A percentile compares a stretch with the other conserved stretches of the same genome.
Evolutionary conservation across 1,284 basidiomycete species (phyloP).

Genomic region (Nidula niveotomentosa): DNA sequence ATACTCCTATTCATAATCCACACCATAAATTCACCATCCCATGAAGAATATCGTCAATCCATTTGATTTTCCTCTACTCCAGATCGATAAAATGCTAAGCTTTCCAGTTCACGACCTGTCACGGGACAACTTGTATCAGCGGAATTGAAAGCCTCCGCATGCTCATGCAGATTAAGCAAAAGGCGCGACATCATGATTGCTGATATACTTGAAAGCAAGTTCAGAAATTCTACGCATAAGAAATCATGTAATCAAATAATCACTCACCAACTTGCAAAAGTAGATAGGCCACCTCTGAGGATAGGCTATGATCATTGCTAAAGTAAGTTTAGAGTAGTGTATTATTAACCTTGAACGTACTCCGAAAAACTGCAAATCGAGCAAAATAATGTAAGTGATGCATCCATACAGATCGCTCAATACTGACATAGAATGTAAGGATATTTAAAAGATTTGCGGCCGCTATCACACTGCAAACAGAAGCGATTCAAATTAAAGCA

Average conservation of each 20-base stretch:
- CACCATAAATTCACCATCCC: too few relatives aligned
- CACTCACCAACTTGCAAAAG: conserved; percentile 37
- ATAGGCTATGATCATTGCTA: conserved; percentile 22
- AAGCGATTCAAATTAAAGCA: neutral
- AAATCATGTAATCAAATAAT: too few relatives aligned
- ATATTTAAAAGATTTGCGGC: conserved; percentile 39
- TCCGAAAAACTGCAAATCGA: conserved; percentile 15
- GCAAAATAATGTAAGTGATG: neutral
- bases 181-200: conserved; percentile 40
- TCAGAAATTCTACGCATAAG: too few relatives aligned
- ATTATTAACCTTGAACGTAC: conserved; percentile 8
- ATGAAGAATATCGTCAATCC: too few relatives aligned
- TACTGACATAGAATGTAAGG: conserved; percentile 37
- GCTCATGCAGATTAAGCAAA: conserved; percentile 39
- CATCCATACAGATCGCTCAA: neutral
- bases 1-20: too few relatives aligned
- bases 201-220: conserved; percentile 23
- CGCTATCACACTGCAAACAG: conserved; percentile 30
- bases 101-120: too few relatives aligned
- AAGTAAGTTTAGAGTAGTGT: too few relatives aligned
- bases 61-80: too few relatives aligned
- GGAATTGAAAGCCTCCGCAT: conserved; percentile 13
- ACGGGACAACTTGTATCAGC: too few relatives aligned
- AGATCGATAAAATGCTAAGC: too few relatives aligned
- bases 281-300: conserved; percentile 35